Evolutionary conservation across 106 monocot species (phyloP).

Genomic region (Dendrobium huoshanense): DNA sequence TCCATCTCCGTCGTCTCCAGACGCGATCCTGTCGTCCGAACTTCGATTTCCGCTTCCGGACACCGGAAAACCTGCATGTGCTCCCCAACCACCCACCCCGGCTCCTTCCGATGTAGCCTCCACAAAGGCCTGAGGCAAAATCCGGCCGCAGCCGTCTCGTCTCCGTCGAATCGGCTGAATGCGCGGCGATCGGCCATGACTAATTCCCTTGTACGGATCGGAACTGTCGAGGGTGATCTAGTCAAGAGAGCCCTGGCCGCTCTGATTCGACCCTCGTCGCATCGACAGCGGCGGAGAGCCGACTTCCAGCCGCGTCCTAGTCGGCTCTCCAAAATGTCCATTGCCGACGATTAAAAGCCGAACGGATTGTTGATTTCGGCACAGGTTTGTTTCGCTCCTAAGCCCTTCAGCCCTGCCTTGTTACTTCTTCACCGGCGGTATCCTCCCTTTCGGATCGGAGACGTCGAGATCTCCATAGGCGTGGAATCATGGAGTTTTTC

Average conservation of each 20-base stretch:
- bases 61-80: slow-evolving; percentile 50
- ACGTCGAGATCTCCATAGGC: neutral
- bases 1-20: slow-evolving; percentile 14
- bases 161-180: slow-evolving; percentile 26
- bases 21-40: neutral
- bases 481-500: too few species aligned
- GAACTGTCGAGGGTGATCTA: slow-evolving; percentile 52
- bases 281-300: slow-evolving; percentile 38
- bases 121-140: slow-evolving; percentile 34
- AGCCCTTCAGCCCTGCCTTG: neutral
- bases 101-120: slow-evolving; percentile 56
- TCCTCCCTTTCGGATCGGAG: neutral
- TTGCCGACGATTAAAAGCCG: slow-evolving; percentile 15
- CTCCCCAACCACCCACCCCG: slow-evolving; percentile 62
- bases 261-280: slow-evolving; percentile 46
- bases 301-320: slow-evolving; percentile 40
- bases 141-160: slow-evolving; percentile 16
- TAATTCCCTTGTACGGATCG: slow-evolving; percentile 54
- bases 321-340: slow-evolving; percentile 45
- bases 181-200: slow-evolving; percentile 49
- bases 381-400: neutral
- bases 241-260: slow-evolving; percentile 37
- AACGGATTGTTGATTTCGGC: neutral
- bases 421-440: neutral
- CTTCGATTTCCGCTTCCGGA: neutral